Percentiles rank a stretch among this genome's conserved stretches.
These are phyloP conservation scores for Rhodotorula sp. DNA, from an alignment of 1,284 basidiomycete genomes.

Conservation along the genomic window DNA sequence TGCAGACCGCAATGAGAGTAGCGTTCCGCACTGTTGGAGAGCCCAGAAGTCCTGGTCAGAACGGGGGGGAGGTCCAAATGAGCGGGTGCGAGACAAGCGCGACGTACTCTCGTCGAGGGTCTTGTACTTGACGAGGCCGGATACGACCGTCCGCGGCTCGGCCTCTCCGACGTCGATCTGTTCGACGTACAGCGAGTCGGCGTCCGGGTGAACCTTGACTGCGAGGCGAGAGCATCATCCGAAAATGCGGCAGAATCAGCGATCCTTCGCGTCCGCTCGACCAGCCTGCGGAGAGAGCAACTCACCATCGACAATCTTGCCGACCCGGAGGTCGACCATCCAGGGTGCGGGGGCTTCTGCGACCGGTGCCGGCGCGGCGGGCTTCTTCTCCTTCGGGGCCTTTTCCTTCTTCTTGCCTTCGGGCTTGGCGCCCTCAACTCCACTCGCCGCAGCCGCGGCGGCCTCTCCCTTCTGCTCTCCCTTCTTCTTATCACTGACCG, in stretches of 20 bases:
- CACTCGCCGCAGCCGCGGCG: not conserved
- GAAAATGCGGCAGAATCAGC: not conserved
- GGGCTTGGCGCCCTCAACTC: constrained; percentile 31
- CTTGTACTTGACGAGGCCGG: constrained; percentile 90
- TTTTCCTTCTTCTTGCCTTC: constrained; percentile 55
- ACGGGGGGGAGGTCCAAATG: not conserved
- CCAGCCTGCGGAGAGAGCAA: constrained; percentile 14
- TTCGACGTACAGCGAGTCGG: constrained; percentile 53
- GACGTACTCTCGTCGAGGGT: constrained; percentile 69
- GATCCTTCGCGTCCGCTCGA: too few species aligned
- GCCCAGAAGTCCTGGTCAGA: not conserved
- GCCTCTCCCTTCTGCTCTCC: constrained; percentile 47
- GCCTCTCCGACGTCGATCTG: constrained; percentile 93
- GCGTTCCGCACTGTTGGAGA: constrained; percentile 66
- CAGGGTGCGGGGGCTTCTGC: constrained; percentile 61
- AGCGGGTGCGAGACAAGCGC: not conserved
- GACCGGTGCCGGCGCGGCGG: constrained; percentile 43
- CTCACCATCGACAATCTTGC: constrained; percentile 77
- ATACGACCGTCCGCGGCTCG: constrained; percentile 89
- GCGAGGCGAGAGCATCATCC: not conserved
- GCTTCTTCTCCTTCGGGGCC: constrained; percentile 46
- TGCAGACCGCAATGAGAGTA: constrained; percentile 84
- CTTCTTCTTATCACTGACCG: constrained; percentile 53
- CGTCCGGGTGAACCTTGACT: constrained; percentile 91
- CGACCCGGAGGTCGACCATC: constrained; percentile 89